These are phyloP conservation scores for Salix arbutifolia DNA, from an alignment of 345 rosid genomes.

Conservation along the genomic window DNA sequence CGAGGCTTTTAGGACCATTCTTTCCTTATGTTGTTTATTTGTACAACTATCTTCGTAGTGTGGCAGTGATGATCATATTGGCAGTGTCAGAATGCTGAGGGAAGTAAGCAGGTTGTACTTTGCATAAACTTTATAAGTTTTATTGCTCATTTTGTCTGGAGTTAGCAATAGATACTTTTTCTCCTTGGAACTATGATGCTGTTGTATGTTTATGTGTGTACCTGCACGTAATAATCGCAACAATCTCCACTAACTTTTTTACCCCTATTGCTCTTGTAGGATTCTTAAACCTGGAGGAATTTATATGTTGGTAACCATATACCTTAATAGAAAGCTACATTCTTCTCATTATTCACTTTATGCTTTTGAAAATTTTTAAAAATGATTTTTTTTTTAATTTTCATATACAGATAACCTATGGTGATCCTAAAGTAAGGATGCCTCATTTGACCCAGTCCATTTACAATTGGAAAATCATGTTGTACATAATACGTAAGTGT, in stretches of 20 bases:
- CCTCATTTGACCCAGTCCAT: slow-evolving; percentile 57
- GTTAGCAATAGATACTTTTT: background rate
- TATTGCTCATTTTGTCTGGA: slow-evolving; percentile 6
- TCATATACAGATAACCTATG: slow-evolving; percentile 73
- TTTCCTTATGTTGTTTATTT: background rate
- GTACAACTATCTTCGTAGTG: slow-evolving; percentile 51
- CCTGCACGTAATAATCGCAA: background rate
- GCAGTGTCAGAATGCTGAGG: slow-evolving; percentile 80
- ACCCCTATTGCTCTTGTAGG: slow-evolving; percentile 41
- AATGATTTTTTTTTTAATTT: background rate
- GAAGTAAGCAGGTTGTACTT: slow-evolving; percentile 86
- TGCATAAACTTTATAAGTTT: slow-evolving; percentile 6
- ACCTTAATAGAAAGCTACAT: slow-evolving; percentile 3
- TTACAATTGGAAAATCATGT: slow-evolving; percentile 65
- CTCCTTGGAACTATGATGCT: background rate
- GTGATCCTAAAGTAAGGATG: slow-evolving; percentile 92
- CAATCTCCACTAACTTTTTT: slow-evolving; percentile 2
- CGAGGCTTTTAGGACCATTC: slow-evolving; percentile 4
- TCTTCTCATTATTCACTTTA: background rate
- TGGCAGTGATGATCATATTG: slow-evolving; percentile 69
- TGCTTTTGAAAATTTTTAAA: slow-evolving; percentile 7
- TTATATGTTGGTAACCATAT: slow-evolving; percentile 74
- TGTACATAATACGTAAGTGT: slow-evolving; percentile 79
- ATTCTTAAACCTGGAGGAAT: slow-evolving; percentile 85
- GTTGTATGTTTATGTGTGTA: background rate